A percentile compares a stretch with the other conserved stretches of the same genome.
Evolutionary conservation across 495 filamentous ascomycete species (phyloP).

Genomic region (Evansstolkia leycettana): DNA sequence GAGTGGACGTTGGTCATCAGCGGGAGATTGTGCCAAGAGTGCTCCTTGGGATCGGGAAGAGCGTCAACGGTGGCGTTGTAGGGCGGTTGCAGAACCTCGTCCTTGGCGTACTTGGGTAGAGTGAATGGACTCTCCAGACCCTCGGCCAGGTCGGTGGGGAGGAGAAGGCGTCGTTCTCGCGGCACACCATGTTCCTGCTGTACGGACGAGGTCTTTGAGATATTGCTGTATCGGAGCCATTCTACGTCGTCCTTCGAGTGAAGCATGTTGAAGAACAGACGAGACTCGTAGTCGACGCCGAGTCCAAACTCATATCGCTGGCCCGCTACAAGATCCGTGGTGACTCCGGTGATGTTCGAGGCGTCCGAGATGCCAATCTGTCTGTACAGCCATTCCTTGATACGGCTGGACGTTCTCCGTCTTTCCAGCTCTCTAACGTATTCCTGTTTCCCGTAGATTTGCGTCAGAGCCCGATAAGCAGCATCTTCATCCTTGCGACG

Average conservation of each 20-base stretch:
- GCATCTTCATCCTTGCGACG: conserved; percentile 18
- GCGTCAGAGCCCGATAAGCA: conserved; percentile 40
- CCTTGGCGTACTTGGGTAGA: conserved; percentile 18
- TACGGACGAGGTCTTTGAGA: conserved; percentile 23
- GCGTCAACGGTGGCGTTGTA: conserved; percentile 31
- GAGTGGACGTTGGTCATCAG: conserved; percentile 43
- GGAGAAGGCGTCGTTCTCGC: conserved; percentile 27
- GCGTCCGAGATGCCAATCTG: conserved; percentile 33
- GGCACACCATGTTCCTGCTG: conserved; percentile 31
- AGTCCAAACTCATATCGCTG: conserved; percentile 45
- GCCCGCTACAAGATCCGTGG: conserved; percentile 23
- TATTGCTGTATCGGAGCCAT: conserved; percentile 36
- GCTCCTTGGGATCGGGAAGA: conserved; percentile 20
- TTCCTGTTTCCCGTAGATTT: conserved; percentile 49
- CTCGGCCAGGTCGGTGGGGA: conserved; percentile 29
- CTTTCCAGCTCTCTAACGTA: conserved; percentile 40
- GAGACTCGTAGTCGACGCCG: conserved; percentile 43
- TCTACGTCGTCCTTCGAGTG: conserved; percentile 31
- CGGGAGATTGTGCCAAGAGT: conserved; percentile 36
- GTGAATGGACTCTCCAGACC: conserved; percentile 26
- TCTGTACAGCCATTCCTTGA: conserved; percentile 34
- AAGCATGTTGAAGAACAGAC: conserved; percentile 40
- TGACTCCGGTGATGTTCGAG: conserved; percentile 32
- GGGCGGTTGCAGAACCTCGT: conserved; percentile 21
- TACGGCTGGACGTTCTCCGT: conserved; percentile 19